Evolutionary conservation across 768 basidiomycete genomes (phyloP).

Genomic region (Termitomyces sp.): DNA sequence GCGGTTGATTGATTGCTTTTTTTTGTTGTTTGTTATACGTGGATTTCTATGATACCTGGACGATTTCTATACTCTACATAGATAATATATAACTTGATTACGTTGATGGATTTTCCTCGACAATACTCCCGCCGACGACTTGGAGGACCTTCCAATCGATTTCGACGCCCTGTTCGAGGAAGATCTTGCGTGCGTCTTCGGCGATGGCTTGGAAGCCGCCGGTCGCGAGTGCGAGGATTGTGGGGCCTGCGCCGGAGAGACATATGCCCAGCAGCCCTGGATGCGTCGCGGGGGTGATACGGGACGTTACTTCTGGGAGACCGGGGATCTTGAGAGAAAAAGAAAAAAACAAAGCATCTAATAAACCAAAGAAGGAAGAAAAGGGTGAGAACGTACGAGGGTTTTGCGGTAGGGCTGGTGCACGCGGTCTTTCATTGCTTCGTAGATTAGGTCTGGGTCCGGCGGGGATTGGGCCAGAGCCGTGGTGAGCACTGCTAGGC

Average conservation of each 20-base stretch:
- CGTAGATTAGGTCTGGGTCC: slow-evolving; percentile 94
- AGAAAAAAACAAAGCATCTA: too few species aligned
- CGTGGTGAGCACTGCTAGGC: slow-evolving; percentile 92
- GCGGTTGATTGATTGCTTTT: slow-evolving; percentile 38
- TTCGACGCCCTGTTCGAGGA: slow-evolving; percentile 63
- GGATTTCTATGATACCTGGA: background rate
- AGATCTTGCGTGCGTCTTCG: slow-evolving; percentile 71
- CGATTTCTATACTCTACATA: background rate
- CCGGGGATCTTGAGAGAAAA: slow-evolving; percentile 75
- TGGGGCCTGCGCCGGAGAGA: slow-evolving; percentile 96
- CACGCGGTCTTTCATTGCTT: slow-evolving; percentile 97
- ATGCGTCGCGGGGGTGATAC: slow-evolving; percentile 83
- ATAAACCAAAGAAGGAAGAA: background rate
- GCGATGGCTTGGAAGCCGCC: slow-evolving; percentile 81
- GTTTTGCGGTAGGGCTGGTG: slow-evolving; percentile 94
- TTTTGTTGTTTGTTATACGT: too few species aligned
- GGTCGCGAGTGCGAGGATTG: slow-evolving; percentile 93
- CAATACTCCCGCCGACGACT: slow-evolving; percentile 44
- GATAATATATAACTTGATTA: background rate
- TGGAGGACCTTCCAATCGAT: slow-evolving; percentile 90
- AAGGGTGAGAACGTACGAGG: slow-evolving; percentile 48
- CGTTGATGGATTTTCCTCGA: slow-evolving; percentile 16
- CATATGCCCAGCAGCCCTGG: slow-evolving; percentile 97
- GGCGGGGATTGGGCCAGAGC: slow-evolving; percentile 88
- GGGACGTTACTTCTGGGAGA: slow-evolving; percentile 85